A percentile compares a stretch with the other conserved stretches of the same genome.
Evolutionary conservation across 495 filamentous ascomycete genomes (phyloP).

Genomic region (Annulohypoxylon nitens): DNA sequence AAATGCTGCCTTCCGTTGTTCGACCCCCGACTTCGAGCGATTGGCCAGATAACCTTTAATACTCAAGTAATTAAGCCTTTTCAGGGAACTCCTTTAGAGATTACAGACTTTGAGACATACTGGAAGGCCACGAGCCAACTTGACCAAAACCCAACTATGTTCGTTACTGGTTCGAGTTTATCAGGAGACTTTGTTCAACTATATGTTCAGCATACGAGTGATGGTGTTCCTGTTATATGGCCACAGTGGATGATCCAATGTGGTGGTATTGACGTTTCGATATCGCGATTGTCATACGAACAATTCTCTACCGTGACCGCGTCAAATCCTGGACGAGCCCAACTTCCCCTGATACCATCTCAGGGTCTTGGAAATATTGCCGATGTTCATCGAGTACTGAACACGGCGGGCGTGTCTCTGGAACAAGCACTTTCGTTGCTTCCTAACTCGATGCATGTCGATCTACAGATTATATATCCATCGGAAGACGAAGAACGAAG

Average conservation of each 20-base stretch:
- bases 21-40: constrained; percentile 90
- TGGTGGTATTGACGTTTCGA: constrained; percentile 82
- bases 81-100: constrained; percentile 91
- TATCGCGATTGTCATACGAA: constrained; percentile 77
- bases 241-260: constrained; percentile 83
- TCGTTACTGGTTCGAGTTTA: constrained; percentile 95
- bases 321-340: constrained; percentile 58
- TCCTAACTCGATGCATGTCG: constrained; percentile 82
- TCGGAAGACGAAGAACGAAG: constrained; percentile 75
- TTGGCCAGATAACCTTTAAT: constrained; percentile 92
- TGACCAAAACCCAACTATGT: constrained; percentile 81
- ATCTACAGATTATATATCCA: constrained; percentile 89
- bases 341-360: constrained; percentile 61
- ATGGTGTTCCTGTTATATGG: constrained; percentile 87
- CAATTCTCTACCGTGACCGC: constrained; percentile 79
- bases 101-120: constrained; percentile 97
- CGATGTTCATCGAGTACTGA: constrained; percentile 75
- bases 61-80: constrained; percentile 98
- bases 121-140: constrained; percentile 98
- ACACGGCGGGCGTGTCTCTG: constrained; percentile 79
- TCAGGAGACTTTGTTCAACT: constrained; percentile 93
- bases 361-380: constrained; percentile 69
- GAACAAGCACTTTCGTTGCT: constrained; percentile 79
- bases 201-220: constrained; percentile 89
- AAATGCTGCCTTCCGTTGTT: constrained; percentile 89